Base-by-base conservation (phyloP, 768 basidiomycete genomes). In the Stropharia rugosoannulata region DNA sequence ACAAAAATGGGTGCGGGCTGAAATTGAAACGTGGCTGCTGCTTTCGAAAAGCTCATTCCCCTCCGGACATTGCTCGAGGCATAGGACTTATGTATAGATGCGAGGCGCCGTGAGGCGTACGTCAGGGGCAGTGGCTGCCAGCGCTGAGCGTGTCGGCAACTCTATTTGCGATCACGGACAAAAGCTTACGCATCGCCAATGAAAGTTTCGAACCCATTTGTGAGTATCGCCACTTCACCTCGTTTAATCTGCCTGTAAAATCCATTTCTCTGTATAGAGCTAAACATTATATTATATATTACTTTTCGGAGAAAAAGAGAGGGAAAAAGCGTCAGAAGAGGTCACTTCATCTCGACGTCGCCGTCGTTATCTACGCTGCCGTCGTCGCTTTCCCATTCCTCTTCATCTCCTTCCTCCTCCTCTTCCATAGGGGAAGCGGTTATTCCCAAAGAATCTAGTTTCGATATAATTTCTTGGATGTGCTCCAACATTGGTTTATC, bases 401-500 rank as follows among this genome's bases (percentile, higher is more conserved):
- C 88, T 76, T 82, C 86, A 19, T 75, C 87, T 4, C 70, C 76
- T 11, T 64, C 82, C 2, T 73, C 82, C 5, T 76, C 83, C 10
- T 80, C 86, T n/a, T 80, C 82, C 8, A 78, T 68, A 0, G 84
- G 78, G 8, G 86, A 86, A 0, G 86, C 70, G 18, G 79, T 72
- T 38, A 95, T 80, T 0, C 92, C 91, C 42, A 84, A 70, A 5
- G 73, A 75, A 46, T 92, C 85, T 54, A 95, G 65, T 58, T 84
- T 84, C 5, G 70, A 70, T 50, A 93, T 79, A 44, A 97, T 79
- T 60, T 95, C 94, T 48, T 79, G 71, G 25, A 80, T 82, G 66
- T 97, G 94, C 36, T 84, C 83, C 2, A 92, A 75, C 49, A 96
- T 68, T 16, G 89, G 90, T 55, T 75, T 73, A 67, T 97, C 94